These are phyloP conservation scores for Epichloe aotearoae DNA, from an alignment of 2,329 filamentous ascomycete genomes.

Conservation along the genomic window DNA sequence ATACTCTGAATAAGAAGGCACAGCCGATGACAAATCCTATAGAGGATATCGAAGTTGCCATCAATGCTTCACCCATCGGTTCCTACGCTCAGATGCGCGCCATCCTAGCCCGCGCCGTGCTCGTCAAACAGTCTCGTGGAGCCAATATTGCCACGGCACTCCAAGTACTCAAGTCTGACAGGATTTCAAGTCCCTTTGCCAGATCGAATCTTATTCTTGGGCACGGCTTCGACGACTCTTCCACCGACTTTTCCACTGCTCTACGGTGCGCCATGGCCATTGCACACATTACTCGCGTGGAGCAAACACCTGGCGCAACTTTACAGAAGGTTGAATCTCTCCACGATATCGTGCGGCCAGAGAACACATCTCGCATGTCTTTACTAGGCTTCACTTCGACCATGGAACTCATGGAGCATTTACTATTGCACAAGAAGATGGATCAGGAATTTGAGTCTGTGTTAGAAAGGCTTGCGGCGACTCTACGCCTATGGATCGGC, in stretches of 20 bases:
- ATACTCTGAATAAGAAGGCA: slow-evolving; percentile 43
- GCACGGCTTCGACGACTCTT: slow-evolving; percentile 25
- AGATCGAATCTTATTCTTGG: slow-evolving; percentile 31
- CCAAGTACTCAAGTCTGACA: slow-evolving; percentile 30
- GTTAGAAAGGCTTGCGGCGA: slow-evolving; percentile 44
- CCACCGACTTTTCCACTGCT: slow-evolving; percentile 41
- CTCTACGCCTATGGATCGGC: slow-evolving; percentile 48
- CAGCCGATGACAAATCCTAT: slow-evolving; percentile 8
- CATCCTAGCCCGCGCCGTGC: slow-evolving; percentile 43
- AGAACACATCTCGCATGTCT: slow-evolving; percentile 30
- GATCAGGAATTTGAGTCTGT: slow-evolving; percentile 32
- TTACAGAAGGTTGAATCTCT: slow-evolving; percentile 34
- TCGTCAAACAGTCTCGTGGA: slow-evolving; percentile 40
- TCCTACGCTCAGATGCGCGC: slow-evolving; percentile 56
- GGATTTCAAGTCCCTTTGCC: slow-evolving; percentile 12
- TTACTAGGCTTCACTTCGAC: slow-evolving; percentile 47
- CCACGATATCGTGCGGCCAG: slow-evolving; percentile 32
- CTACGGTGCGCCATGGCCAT: slow-evolving; percentile 48
- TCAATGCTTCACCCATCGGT: slow-evolving; percentile 62
- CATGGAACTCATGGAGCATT: slow-evolving; percentile 42
- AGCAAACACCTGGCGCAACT: slow-evolving; percentile 21
- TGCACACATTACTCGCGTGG: slow-evolving; percentile 38
- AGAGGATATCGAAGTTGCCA: slow-evolving; percentile 51
- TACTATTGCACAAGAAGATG: slow-evolving; percentile 33
- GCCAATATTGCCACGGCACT: slow-evolving; percentile 43